phyloP scores from a whole-genome alignment of 257 asterid genomes.

The Ocimum tenuiflorum region DNA sequence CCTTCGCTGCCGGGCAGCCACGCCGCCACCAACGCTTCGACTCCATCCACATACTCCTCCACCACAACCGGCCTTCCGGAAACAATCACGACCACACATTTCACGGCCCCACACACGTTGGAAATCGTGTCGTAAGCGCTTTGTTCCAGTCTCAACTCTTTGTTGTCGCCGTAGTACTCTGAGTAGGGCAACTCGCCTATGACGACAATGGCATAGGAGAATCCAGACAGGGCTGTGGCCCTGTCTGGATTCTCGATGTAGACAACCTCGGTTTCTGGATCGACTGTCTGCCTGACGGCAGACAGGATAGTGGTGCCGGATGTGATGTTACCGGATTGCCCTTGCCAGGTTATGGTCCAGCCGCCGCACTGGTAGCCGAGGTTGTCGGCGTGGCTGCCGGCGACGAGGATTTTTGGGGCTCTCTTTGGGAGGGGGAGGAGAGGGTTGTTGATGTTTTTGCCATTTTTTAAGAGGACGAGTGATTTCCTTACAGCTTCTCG shows the following conservation, averaged over 20 bases:
- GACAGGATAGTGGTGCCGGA: neutral
- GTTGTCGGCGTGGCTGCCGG: constrained; percentile 49
- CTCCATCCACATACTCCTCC: constrained; percentile 34
- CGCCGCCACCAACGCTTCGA: constrained; percentile 50
- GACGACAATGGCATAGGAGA: constrained; percentile 43
- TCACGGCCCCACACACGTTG: constrained; percentile 31
- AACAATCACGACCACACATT: constrained; percentile 42
- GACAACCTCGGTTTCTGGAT: constrained; percentile 28
- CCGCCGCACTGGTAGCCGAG: constrained; percentile 65
- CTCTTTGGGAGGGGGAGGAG: constrained; percentile 45
- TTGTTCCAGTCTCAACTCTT: constrained; percentile 29
- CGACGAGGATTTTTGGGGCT: constrained; percentile 37
- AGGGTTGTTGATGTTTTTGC: constrained; percentile 32
- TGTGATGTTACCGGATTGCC: constrained; percentile 33
- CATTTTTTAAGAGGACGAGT: constrained; percentile 60
- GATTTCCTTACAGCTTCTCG: constrained; percentile 75
- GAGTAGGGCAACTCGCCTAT: constrained; percentile 57
- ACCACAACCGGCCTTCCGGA: constrained; percentile 44
- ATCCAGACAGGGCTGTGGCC: constrained; percentile 30
- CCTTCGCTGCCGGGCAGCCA: constrained; percentile 65
- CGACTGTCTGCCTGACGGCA: neutral
- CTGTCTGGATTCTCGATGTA: constrained; percentile 30
- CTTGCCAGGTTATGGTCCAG: constrained; percentile 58
- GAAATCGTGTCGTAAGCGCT: constrained; percentile 32
- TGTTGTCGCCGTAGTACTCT: constrained; percentile 39